Percentiles rank a stretch among this genome's conserved stretches.
These are phyloP conservation scores for Chrysosphaeria jannelii DNA, from an alignment of 2,329 filamentous ascomycete genomes.

Conservation along the genomic window DNA sequence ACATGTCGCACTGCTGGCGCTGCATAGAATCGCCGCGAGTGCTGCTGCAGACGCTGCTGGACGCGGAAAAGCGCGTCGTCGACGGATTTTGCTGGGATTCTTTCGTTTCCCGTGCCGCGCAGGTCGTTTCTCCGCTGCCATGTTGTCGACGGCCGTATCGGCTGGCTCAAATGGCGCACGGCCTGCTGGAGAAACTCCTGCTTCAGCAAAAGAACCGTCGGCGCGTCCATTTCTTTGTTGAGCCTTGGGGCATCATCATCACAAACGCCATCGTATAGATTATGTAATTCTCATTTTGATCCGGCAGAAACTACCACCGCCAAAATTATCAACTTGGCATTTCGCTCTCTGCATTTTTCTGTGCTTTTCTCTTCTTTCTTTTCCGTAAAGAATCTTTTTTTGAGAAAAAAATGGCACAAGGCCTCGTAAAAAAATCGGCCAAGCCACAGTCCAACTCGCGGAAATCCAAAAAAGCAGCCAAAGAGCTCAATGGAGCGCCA, in stretches of 20 bases:
- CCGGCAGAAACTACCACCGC: too few relatives aligned
- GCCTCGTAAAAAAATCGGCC: constrained; percentile 17
- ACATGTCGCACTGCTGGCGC: constrained; percentile 39
- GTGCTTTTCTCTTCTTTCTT: not conserved
- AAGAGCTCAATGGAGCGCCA: constrained; percentile 7
- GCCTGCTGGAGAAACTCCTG: constrained; percentile 30
- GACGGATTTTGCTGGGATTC: constrained; percentile 17
- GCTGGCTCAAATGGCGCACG: constrained; percentile 29
- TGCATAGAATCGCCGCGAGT: constrained; percentile 33
- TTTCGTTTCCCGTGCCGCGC: constrained; percentile 5
- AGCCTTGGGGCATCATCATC: not conserved
- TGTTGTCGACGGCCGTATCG: constrained; percentile 21
- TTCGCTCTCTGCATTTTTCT: not conserved
- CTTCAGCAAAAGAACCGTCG: constrained; percentile 31
- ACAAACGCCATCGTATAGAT: not conserved
- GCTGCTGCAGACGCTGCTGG: constrained; percentile 31
- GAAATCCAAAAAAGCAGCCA: constrained; percentile 11
- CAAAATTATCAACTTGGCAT: not conserved
- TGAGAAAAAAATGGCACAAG: constrained; percentile 21
- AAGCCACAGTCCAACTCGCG: constrained; percentile 7
- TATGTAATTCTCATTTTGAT: too few relatives aligned
- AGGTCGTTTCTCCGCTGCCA: constrained; percentile 18
- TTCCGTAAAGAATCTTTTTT: not conserved
- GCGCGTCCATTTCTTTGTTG: constrained; percentile 8
- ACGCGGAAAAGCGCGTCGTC: constrained; percentile 26